phyloP scores from a whole-genome alignment of 495 filamentous ascomycete species.

The Jackrogersella minutella region DNA sequence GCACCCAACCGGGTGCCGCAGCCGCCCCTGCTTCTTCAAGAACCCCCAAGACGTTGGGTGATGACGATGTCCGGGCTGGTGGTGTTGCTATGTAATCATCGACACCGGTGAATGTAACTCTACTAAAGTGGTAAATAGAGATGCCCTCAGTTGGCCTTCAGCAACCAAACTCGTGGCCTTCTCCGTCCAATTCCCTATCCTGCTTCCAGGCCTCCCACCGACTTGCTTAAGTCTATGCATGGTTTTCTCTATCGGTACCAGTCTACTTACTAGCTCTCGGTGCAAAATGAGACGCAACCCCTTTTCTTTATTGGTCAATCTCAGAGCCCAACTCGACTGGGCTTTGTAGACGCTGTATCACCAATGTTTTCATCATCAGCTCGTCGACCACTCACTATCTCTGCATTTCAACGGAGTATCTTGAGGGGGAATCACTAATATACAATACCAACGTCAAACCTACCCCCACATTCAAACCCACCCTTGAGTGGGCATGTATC shows the following conservation, averaged over 20 bases:
- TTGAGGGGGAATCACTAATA: slow-evolving; percentile 17
- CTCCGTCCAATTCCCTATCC: slow-evolving; percentile 20
- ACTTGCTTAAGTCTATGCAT: slow-evolving; percentile 18
- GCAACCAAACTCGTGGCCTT: slow-evolving; percentile 7
- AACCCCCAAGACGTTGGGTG: slow-evolving; percentile 2
- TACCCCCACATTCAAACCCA: slow-evolving; percentile 30
- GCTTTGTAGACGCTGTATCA: slow-evolving; percentile 23
- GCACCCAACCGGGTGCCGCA: slow-evolving; percentile 28
- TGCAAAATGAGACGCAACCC: not conserved
- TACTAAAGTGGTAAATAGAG: slow-evolving; percentile 29
- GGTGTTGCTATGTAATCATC: slow-evolving; percentile 26
- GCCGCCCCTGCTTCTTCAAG: slow-evolving; percentile 12
- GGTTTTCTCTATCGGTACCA: slow-evolving; percentile 7
- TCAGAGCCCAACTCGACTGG: slow-evolving; percentile 11
- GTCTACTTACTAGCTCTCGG: not conserved
- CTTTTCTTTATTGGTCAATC: slow-evolving; percentile 25
- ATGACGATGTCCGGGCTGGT: slow-evolving; percentile 26
- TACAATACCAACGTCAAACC: slow-evolving; percentile 10
- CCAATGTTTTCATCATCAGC: slow-evolving; percentile 32
- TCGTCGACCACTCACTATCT: slow-evolving; percentile 7
- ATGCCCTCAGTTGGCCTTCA: slow-evolving; percentile 2
- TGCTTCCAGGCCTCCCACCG: slow-evolving; percentile 9
- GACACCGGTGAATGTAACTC: slow-evolving; percentile 25
- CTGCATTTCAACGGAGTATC: slow-evolving; percentile 22
- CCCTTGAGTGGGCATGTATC: slow-evolving; percentile 20